A percentile compares a stretch with the other conserved stretches of the same genome.
These are phyloP conservation scores for Platanthera zijinensis DNA, from an alignment of 106 monocot species.

Conservation along the genomic window DNA sequence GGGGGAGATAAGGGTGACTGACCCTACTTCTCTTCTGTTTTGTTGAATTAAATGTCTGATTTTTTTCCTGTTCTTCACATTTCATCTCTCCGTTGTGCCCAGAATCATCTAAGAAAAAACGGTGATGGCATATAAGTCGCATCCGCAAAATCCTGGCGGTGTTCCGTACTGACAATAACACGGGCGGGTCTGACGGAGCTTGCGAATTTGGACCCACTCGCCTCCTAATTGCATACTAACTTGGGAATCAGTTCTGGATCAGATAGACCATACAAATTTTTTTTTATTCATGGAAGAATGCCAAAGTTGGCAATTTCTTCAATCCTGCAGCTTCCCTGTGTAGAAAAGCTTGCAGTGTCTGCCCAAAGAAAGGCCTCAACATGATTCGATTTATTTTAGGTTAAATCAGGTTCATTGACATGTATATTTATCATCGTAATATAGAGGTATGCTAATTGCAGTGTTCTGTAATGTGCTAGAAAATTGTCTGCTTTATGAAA, in stretches of 20 bases:
- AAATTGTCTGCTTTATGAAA: neutral
- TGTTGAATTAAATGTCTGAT: too few species aligned
- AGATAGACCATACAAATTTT: neutral
- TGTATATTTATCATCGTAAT: neutral
- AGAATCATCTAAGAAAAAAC: slow-evolving; percentile 3
- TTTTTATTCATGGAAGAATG: neutral
- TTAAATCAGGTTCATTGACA: neutral
- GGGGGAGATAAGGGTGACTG: too few species aligned
- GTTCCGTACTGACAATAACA: neutral
- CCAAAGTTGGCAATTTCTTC: neutral
- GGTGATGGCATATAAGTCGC: neutral
- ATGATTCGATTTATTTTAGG: slow-evolving; percentile 1
- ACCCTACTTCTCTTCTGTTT: too few species aligned
- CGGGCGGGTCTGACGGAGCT: neutral
- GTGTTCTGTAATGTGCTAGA: neutral
- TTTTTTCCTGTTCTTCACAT: too few species aligned
- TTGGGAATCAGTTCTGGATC: neutral
- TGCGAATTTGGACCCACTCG: neutral
- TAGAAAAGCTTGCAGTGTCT: neutral
- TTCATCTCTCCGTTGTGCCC: neutral
- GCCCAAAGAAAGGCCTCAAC: neutral
- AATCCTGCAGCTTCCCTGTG: neutral
- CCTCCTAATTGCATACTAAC: neutral
- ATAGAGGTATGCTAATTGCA: neutral
- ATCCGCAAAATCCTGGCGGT: neutral